A percentile compares a stretch with the other conserved stretches of the same genome.
Conservation (phyloP, 768 basidiomycete genomes). For the Russula abietina region DNA sequence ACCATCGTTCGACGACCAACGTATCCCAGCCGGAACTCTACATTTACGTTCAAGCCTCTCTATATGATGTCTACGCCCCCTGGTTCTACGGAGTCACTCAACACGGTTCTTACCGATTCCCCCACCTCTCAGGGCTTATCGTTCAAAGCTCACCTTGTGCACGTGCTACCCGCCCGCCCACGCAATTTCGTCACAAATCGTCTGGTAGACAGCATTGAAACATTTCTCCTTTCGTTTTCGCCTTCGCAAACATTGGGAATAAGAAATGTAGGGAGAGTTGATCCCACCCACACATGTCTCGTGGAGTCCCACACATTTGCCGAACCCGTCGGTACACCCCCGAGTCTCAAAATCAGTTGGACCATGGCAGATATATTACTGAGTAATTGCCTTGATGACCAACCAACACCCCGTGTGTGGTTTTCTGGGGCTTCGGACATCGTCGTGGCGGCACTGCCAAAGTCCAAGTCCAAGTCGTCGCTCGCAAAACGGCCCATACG, state of each 20-base stretch:
- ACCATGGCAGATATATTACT: conserved; percentile 34
- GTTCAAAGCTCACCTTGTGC: conserved; percentile 30
- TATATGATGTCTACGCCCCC: conserved; percentile 25
- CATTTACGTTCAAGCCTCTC: conserved; percentile 19
- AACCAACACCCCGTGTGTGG: conserved; percentile 29
- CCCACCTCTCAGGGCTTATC: conserved; percentile 8
- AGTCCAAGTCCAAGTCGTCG: background rate
- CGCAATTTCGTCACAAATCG: conserved; percentile 29
- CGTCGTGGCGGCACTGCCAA: conserved; percentile 26
- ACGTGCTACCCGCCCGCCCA: conserved; percentile 30
- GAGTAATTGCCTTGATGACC: conserved; percentile 33
- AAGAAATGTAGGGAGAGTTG: background rate
- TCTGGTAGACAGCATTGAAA: conserved; percentile 33
- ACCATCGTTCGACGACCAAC: conserved; percentile 6
- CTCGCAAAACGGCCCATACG: background rate
- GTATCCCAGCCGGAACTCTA: conserved; percentile 1
- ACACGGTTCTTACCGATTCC: background rate
- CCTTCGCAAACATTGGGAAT: conserved; percentile 21
- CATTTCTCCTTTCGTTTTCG: conserved; percentile 36
- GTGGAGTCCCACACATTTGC: conserved; percentile 16
- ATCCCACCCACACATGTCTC: conserved; percentile 11
- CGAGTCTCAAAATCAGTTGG: conserved; percentile 27
- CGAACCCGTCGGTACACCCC: conserved; percentile 15
- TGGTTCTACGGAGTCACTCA: conserved; percentile 25
- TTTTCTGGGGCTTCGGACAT: conserved; percentile 32